Conservation (phyloP, 2,329 filamentous ascomycete species). For the Trichoderma endophyticum region DNA sequence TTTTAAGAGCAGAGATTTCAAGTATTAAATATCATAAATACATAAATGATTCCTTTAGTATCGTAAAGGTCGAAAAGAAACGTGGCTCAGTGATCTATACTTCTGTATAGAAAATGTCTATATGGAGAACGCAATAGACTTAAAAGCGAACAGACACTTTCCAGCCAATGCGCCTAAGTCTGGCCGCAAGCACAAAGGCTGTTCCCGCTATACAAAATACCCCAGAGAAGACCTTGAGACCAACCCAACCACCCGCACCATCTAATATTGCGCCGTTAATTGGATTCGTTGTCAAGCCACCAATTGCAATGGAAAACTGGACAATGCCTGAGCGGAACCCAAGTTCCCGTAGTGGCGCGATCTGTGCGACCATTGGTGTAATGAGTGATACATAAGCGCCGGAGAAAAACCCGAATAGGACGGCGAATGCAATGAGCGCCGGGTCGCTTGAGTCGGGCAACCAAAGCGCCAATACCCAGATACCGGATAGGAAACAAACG, state of each 20-base stretch:
- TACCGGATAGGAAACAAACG: neutral
- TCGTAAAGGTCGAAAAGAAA: neutral
- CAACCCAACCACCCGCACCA: neutral
- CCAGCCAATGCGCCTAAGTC: neutral
- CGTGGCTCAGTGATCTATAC: neutral
- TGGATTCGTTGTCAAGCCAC: neutral
- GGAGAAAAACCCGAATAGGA: neutral
- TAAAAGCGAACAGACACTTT: neutral
- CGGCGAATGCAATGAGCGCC: neutral
- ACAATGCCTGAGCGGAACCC: neutral
- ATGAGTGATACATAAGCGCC: neutral
- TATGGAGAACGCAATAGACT: neutral
- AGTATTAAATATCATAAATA: neutral
- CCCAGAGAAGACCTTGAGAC: neutral
- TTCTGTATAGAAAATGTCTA: neutral
- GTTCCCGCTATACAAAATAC: neutral
- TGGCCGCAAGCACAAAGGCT: neutral
- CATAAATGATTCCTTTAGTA: neutral
- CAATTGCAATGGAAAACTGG: neutral
- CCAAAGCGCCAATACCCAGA: neutral
- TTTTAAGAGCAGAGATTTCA: neutral
- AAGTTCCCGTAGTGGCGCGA: neutral
- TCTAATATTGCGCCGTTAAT: neutral
- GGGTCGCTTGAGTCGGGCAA: neutral
- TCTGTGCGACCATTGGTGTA: neutral